Conservation (phyloP, 768 basidiomycete genomes). For the Sarcodon sp. region DNA sequence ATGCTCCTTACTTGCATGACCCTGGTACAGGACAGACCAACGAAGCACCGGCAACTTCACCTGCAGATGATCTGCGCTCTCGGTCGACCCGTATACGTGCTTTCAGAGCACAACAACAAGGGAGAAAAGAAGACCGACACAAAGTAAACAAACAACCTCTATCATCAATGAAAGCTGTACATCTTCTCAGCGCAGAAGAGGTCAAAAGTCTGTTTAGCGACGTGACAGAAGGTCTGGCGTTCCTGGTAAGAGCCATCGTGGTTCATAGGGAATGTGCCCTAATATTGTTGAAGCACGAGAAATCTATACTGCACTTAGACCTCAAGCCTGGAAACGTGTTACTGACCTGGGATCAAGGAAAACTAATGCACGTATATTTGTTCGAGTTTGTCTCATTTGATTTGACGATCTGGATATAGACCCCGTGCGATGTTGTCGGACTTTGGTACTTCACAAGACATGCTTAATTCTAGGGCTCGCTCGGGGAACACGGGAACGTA, state of each 20-base stretch:
- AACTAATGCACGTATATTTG: slow-evolving; percentile 46
- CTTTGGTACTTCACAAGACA: slow-evolving; percentile 90
- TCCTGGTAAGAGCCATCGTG: slow-evolving; percentile 46
- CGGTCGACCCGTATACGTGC: slow-evolving; percentile 66
- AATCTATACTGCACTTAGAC: slow-evolving; percentile 84
- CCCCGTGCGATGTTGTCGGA: slow-evolving; percentile 93
- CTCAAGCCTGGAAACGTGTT: slow-evolving; percentile 92
- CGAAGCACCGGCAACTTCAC: neutral
- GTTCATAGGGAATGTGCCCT: neutral
- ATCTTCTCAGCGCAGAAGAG: slow-evolving; percentile 79
- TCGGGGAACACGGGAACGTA: slow-evolving; percentile 95
- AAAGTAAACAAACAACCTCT: neutral
- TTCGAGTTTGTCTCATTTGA: neutral
- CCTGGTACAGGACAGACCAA: slow-evolving; percentile 4
- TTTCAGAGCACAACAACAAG: slow-evolving; percentile 57
- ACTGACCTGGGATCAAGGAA: slow-evolving; percentile 82
- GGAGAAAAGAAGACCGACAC: neutral
- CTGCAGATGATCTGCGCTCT: slow-evolving; percentile 11
- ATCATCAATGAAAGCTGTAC: slow-evolving; percentile 46
- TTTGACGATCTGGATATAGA: slow-evolving; percentile 21
- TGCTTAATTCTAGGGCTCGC: slow-evolving; percentile 58
- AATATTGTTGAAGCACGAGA: slow-evolving; percentile 45
- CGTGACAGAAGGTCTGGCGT: slow-evolving; percentile 76
- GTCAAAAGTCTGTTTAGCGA: slow-evolving; percentile 71
- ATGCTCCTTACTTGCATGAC: slow-evolving; percentile 22